These are phyloP conservation scores for Basidiobolus meristosporus DNA, from an alignment of 371 early-diverging fungal species.

Conservation along the genomic window DNA sequence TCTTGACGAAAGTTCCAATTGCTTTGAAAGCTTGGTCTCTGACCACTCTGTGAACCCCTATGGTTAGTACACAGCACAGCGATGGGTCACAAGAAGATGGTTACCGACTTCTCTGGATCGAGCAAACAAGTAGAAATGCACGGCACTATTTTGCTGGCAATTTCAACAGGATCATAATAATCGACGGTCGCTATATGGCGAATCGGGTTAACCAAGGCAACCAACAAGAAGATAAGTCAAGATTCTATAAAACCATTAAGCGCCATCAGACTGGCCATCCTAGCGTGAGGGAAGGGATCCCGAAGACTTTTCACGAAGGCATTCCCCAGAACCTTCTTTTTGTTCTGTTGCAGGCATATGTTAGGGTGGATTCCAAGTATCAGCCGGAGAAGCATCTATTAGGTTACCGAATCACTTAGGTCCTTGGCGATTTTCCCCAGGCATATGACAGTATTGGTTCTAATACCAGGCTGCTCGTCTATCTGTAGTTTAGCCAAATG, in stretches of 20 bases:
- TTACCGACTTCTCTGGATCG: conserved; percentile 79
- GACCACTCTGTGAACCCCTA: conserved; percentile 28
- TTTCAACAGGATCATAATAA: conserved; percentile 49
- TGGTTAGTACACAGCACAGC: too few species aligned
- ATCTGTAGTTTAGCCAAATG: conserved; percentile 70
- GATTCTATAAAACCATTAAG: conserved; percentile 27
- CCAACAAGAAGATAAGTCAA: not conserved
- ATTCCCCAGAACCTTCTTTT: conserved; percentile 55
- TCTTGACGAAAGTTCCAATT: conserved; percentile 33
- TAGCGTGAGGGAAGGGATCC: conserved; percentile 83
- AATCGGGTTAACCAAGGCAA: not conserved
- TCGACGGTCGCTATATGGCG: conserved; percentile 37
- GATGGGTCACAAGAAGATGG: too few species aligned
- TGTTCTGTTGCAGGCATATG: conserved; percentile 16
- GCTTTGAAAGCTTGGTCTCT: conserved; percentile 66
- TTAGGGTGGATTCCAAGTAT: not conserved
- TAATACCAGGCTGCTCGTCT: conserved; percentile 87
- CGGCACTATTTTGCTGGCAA: conserved; percentile 55
- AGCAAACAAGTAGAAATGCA: conserved; percentile 45
- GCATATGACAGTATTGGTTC: conserved; percentile 87
- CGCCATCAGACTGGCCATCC: conserved; percentile 76
- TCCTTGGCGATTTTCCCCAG: conserved; percentile 70
- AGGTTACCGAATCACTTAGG: conserved; percentile 48
- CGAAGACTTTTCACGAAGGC: conserved; percentile 64
- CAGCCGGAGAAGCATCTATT: not conserved